Conservation (phyloP, 352 stramenopile genomes). For the Blastocystis sp. region DNA sequence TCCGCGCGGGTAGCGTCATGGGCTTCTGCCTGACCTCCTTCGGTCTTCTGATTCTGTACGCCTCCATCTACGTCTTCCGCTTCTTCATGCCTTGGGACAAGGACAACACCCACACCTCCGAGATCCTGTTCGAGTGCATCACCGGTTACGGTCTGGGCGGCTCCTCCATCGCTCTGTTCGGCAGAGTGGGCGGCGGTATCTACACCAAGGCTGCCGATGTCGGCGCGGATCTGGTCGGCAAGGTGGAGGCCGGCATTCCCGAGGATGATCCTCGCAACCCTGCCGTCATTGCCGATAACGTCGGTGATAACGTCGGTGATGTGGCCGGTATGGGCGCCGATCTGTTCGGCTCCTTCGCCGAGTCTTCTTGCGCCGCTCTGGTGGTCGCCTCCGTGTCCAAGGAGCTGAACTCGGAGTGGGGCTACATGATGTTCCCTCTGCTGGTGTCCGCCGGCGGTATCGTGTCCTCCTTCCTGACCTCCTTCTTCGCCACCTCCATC, state of each 20-base stretch:
- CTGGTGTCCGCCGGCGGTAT: conserved; percentile 92
- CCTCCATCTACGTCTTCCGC: conserved; percentile 88
- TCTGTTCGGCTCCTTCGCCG: conserved; percentile 96
- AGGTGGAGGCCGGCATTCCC: conserved; percentile 96
- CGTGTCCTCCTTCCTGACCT: conserved; percentile 90
- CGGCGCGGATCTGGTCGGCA: conserved; percentile 96
- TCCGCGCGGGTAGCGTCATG: conserved; percentile 96
- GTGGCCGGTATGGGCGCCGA: conserved; percentile 98
- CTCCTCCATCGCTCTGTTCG: conserved; percentile 97
- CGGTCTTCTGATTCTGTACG: conserved; percentile 93
- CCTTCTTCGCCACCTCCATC: conserved; percentile 95
- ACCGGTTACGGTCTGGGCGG: conserved; percentile 94
- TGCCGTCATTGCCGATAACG: conserved; percentile 98
- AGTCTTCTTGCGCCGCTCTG: conserved; percentile 93
- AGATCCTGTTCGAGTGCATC: conserved; percentile 89
- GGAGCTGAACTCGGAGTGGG: conserved; percentile 85
- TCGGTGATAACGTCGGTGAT: conserved; percentile 98
- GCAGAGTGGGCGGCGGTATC: conserved; percentile 96
- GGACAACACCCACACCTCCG: conserved; percentile 72
- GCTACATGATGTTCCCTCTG: conserved; percentile 91
- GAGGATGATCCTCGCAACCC: conserved; percentile 98
- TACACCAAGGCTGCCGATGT: conserved; percentile 99
- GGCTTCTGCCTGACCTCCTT: conserved; percentile 93
- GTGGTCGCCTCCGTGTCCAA: conserved; percentile 88
- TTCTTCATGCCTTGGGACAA: conserved; percentile 72